Conservation (phyloP, 257 asterid species). For the Salvia splendens region DNA sequence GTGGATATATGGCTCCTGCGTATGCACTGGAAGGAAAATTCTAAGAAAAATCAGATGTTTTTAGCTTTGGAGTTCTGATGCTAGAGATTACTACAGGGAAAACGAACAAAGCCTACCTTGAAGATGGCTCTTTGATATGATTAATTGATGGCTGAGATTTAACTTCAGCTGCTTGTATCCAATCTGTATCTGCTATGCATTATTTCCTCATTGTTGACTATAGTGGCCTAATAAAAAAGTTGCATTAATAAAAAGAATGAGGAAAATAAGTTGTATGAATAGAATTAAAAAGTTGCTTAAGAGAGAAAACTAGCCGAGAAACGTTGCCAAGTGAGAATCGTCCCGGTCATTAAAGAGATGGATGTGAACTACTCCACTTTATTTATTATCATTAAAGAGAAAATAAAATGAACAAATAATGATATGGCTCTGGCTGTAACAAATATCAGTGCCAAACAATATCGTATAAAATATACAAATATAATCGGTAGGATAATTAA, state of each 20-base stretch:
- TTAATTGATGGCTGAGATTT: not conserved
- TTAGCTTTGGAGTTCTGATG: constrained; percentile 78
- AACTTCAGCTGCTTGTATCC: not conserved
- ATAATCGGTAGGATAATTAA: not conserved
- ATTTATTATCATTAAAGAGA: no score
- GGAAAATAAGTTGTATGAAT: no score
- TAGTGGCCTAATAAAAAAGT: no score
- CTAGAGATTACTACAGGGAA: constrained; percentile 75
- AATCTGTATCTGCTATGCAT: no score
- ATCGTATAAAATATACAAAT: constrained; percentile 17
- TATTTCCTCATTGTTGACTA: no score
- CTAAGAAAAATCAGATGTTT: constrained; percentile 84
- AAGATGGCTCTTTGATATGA: constrained; percentile 32
- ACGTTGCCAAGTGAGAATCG: no score
- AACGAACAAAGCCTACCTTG: constrained; percentile 54
- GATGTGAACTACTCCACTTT: no score
- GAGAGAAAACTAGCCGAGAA: no score
- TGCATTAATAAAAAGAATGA: no score
- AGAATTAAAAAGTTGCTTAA: no score
- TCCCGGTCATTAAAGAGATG: no score
- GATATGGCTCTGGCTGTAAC: no score
- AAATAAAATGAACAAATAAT: constrained; percentile 17
- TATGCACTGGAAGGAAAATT: constrained; percentile 92
- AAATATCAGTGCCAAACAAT: not conserved
- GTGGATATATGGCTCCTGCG: constrained; percentile 97